Conservation (phyloP, 2,329 filamentous ascomycete species). For the Alternaria conjuncta region DNA sequence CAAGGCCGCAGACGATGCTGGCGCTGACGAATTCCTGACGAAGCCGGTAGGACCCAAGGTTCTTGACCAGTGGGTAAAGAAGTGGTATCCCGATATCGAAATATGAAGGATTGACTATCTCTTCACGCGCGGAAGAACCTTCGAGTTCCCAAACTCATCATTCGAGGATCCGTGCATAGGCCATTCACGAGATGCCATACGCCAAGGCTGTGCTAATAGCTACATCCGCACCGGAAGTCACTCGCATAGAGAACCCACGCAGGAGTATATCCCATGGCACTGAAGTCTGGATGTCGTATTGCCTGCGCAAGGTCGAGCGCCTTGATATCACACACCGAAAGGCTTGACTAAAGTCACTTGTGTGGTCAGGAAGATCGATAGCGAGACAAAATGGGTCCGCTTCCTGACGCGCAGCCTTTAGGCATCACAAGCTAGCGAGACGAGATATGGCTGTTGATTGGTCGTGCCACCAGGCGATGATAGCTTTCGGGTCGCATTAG, state of each 20-base stretch:
- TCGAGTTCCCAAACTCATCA: neutral
- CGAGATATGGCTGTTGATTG: neutral
- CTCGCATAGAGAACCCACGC: neutral
- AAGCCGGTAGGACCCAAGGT: constrained; percentile 43
- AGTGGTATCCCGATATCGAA: constrained; percentile 26
- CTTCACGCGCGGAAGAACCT: neutral
- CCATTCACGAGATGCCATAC: neutral
- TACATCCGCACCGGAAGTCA: neutral
- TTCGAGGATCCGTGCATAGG: neutral
- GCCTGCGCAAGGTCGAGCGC: neutral
- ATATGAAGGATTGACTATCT: neutral
- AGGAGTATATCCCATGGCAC: too few relatives aligned
- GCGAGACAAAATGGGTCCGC: fast-evolving
- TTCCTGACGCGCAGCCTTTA: neutral
- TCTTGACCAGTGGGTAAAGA: constrained; percentile 30
- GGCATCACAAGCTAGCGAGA: neutral
- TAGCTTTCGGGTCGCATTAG: neutral
- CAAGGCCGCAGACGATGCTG: constrained; percentile 30
- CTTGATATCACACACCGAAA: neutral
- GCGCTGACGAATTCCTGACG: constrained; percentile 39
- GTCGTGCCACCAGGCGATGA: neutral
- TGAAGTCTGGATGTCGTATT: neutral
- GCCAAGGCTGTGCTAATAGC: neutral
- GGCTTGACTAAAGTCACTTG: neutral
- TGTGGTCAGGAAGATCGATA: neutral